phyloP scores from a whole-genome alignment of 139 green algal genomes.

The Volvox africanus region DNA sequence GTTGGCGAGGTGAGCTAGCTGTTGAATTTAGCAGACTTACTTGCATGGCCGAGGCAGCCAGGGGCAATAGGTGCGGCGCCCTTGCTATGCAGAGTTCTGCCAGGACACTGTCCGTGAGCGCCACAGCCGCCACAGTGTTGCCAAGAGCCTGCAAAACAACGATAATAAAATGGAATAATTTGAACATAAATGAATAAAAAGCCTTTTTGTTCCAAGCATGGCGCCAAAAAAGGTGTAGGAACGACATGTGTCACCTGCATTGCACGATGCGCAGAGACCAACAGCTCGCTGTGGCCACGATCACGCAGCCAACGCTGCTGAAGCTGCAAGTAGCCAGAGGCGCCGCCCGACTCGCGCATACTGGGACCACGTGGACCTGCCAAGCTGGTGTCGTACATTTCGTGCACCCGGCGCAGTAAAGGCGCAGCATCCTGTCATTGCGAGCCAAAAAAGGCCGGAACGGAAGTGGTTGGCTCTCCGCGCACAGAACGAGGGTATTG shows the following conservation, averaged over 20 bases:
- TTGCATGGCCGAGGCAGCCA: conserved; percentile 8
- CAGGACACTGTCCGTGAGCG: conserved; percentile 28
- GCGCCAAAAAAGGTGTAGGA: background rate
- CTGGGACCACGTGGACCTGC: conserved; percentile 20
- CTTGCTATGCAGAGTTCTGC: conserved; percentile 3
- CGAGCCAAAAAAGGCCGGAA: too few relatives aligned
- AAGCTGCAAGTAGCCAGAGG: conserved; percentile 30
- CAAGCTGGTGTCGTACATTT: conserved; percentile 21
- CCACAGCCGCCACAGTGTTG: conserved; percentile 25
- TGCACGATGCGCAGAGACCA: conserved; percentile 20
- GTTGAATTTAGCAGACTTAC: background rate
- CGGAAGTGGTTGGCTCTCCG: too few relatives aligned
- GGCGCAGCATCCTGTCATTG: conserved; percentile 27
- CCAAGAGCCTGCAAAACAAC: conserved; percentile 11
- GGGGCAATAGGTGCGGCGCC: conserved; percentile 37
- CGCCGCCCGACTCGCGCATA: conserved; percentile 2
- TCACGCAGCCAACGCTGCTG: conserved; percentile 46
- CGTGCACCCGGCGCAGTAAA: conserved; percentile 17
- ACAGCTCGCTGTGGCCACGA: conserved; percentile 24
- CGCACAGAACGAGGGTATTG: too few relatives aligned
- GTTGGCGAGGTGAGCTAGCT: background rate
- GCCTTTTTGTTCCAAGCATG: too few relatives aligned
- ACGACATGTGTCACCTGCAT: conserved; percentile 5
- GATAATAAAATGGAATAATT: too few relatives aligned
- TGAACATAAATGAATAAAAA: too few relatives aligned